phyloP scores from a whole-genome alignment of 345 rosid species.

The Nephelium lappaceum region DNA sequence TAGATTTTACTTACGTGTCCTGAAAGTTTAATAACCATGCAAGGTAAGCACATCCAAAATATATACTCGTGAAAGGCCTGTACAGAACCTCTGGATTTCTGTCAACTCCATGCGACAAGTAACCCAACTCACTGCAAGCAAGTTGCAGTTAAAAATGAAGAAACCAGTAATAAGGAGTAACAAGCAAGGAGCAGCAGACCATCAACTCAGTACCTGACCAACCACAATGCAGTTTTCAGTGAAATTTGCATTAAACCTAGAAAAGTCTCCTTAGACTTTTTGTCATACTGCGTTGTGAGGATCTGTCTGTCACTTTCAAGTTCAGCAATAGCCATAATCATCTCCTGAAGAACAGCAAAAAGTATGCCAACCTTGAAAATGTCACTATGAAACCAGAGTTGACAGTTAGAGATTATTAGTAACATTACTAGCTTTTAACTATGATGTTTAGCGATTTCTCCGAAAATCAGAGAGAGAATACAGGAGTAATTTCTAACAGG shows the following conservation, averaged over 20 bases:
- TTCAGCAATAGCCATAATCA: slow-evolving; percentile 89
- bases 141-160: slow-evolving; percentile 19
- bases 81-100: slow-evolving; percentile 66
- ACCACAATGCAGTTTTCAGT: slow-evolving; percentile 69
- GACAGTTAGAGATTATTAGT: background rate
- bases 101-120: slow-evolving; percentile 53
- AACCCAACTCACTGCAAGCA: slow-evolving; percentile 66
- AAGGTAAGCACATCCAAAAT: slow-evolving; percentile 90
- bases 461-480: background rate
- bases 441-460: background rate
- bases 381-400: background rate
- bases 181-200: slow-evolving; percentile 16
- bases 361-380: slow-evolving; percentile 16
- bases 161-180: background rate
- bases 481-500: background rate
- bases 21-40: slow-evolving; percentile 76
- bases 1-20: slow-evolving; percentile 47
- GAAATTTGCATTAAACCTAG: slow-evolving; percentile 81
- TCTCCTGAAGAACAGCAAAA: slow-evolving; percentile 55
- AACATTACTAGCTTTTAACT: background rate
- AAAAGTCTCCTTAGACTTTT: slow-evolving; percentile 70
- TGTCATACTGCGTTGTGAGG: slow-evolving; percentile 59
- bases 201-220: slow-evolving; percentile 53
- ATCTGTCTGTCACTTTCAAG: slow-evolving; percentile 90
- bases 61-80: slow-evolving; percentile 78